Evolutionary conservation across 2,329 filamentous ascomycete species (phyloP).

Genomic region (Ophiostoma perfectum): DNA sequence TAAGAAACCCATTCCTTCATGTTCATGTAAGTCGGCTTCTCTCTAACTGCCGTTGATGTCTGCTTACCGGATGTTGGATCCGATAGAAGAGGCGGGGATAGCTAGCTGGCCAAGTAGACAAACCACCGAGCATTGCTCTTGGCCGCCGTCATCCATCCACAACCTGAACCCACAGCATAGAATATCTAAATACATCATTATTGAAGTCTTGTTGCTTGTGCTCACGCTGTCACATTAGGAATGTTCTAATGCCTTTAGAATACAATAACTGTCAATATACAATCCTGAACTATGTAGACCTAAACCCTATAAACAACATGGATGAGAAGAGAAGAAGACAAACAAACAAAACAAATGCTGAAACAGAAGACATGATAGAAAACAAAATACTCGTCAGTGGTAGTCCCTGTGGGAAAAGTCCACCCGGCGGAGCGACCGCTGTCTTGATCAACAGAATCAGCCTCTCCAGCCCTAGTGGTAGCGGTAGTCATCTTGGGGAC

Average conservation of each 20-base stretch:
- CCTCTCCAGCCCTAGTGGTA: slow-evolving; percentile 21
- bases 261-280: slow-evolving; percentile 6
- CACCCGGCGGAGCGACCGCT: background rate
- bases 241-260: background rate
- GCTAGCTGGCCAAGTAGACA: background rate
- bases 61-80: slow-evolving; percentile 18
- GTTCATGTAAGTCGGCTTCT: background rate
- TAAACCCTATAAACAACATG: slow-evolving; percentile 1
- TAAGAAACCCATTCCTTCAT: background rate
- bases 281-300: slow-evolving; percentile 3
- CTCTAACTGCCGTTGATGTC: background rate
- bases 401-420: background rate
- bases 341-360: background rate
- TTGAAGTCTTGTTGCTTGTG: no score
- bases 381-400: background rate
- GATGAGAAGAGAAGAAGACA: background rate
- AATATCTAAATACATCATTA: no score
- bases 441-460: background rate
- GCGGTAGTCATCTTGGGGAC: slow-evolving; percentile 29
- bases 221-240: no score
- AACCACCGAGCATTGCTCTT: background rate
- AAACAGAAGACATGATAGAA: background rate
- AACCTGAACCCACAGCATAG: no score
- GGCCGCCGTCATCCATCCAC: no score
- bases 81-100: slow-evolving; percentile 10